Evolutionary conservation across 164 flowering plant species (phyloP), one percentile per base, ranked within the genome.

Genomic region (Dillenia suffruticosa): DNA sequence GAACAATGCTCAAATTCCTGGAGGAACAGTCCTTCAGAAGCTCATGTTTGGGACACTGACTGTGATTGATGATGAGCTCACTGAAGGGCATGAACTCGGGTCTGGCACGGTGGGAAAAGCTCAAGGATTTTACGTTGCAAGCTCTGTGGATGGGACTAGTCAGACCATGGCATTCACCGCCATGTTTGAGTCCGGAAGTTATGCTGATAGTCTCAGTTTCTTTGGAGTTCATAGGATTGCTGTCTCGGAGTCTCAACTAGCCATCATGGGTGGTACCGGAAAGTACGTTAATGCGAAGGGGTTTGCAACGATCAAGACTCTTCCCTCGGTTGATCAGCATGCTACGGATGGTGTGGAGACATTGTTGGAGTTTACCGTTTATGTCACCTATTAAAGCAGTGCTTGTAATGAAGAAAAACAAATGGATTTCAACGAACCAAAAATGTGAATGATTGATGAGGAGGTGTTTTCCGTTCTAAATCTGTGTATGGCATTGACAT

Each of bases 21-120:
- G 63, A 0, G 91, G 85, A 44, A 54, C 74, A 40, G 68, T 75
- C 22, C 59, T 82, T 19, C 79, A 80, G 62, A 73, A 75, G 51
- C 81, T 88, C 2, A 72, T 75, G 79, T 84, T 86, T 17, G 92
- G 92, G 43, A 87, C 86, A 12, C 57, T 89, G 73, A 84, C 85
- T 5, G 92, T 75, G 13, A 74, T 86, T 0, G 92, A 85, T 56
- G 86, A 85, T 47, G 85, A 82, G 66, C 77, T 89, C 45, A 85
- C 85, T 0, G 82, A 82, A 68, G 85, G 82, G 19, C 84, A 78
- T 24, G 85, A 85, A 55, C 79, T 80, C 5, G 87, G 85, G 15
- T 82, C 90, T 5, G 77, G 84, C 4, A 62, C 73, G 52, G 69
- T 87, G 0, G 96, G 96, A 0, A 79, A 77, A 66, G 92, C 90